These are phyloP conservation scores for Kingdonia uniflora DNA, from an alignment of 164 flowering plant species.

Conservation along the genomic window DNA sequence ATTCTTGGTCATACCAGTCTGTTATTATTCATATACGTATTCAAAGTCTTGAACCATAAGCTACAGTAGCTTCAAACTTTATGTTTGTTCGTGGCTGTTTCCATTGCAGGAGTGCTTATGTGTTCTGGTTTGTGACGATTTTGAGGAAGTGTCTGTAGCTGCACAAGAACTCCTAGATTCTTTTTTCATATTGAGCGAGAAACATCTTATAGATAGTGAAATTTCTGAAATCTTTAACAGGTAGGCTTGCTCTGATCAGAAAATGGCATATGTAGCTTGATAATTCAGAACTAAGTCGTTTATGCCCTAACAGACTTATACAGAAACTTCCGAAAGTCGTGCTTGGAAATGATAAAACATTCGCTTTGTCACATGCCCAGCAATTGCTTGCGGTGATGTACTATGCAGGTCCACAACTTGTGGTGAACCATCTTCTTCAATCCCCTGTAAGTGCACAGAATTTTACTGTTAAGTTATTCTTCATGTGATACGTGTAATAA, in stretches of 20 bases:
- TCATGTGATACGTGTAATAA: no score
- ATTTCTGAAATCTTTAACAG: constrained; percentile 60
- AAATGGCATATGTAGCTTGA: neutral
- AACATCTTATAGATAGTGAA: constrained; percentile 36
- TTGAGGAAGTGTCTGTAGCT: constrained; percentile 47
- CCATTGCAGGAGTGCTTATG: constrained; percentile 70
- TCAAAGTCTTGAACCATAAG: no score
- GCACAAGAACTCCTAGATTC: constrained; percentile 62
- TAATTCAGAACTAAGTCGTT: constrained; percentile 4
- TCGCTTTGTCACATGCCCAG: constrained; percentile 63
- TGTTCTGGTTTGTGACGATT: constrained; percentile 74
- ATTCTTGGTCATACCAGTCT: no score
- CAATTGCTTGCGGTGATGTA: constrained; percentile 64
- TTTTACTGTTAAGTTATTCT: neutral
- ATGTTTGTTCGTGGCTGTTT: no score
- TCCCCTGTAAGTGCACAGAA: constrained; percentile 58
- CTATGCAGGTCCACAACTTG: constrained; percentile 77
- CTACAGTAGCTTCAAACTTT: no score
- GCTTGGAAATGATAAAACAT: constrained; percentile 62
- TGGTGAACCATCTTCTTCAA: constrained; percentile 58
- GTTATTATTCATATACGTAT: no score
- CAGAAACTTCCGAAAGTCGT: constrained; percentile 78
- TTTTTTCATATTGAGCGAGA: constrained; percentile 29
- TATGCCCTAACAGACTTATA: constrained; percentile 43
- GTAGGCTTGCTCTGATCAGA: constrained; percentile 22